Evolutionary conservation across 441 rosid species (phyloP).

Genomic region (Corymbia citriodora): DNA sequence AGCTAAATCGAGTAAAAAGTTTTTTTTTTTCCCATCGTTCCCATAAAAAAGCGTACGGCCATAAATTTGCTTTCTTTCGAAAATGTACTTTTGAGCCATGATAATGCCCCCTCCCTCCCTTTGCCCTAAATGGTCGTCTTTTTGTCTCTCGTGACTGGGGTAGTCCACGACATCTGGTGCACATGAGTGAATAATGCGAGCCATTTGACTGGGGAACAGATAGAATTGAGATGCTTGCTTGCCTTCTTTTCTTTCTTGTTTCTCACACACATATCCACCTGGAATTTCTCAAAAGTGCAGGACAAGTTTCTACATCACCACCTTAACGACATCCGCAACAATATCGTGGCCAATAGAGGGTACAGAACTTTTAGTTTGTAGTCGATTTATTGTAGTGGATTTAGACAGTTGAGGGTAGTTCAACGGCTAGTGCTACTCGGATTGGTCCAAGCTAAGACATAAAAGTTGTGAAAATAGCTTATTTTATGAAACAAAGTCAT

Average conservation of each 20-base stretch:
- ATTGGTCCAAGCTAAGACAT: not conserved
- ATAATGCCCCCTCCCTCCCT: not conserved
- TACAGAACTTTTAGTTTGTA: not conserved
- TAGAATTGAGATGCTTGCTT: not conserved
- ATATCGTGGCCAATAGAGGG: not conserved
- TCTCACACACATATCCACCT: not conserved
- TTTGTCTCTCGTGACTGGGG: not conserved
- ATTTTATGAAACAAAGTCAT: not conserved
- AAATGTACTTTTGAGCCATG: not conserved
- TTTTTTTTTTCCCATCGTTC: not conserved
- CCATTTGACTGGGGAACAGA: not conserved
- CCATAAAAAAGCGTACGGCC: not conserved
- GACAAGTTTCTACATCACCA: not conserved
- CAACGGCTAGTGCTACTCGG: not conserved
- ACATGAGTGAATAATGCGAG: not conserved
- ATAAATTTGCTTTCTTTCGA: not conserved
- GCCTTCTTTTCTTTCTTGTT: not conserved
- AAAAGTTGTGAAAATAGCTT: not conserved
- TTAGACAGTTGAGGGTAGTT: not conserved
- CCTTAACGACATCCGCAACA: not conserved
- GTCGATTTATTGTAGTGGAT: not conserved
- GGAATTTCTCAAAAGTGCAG: not conserved
- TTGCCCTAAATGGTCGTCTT: not conserved
- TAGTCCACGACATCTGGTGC: not conserved
- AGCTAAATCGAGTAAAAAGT: not conserved